A percentile compares a stretch with the other conserved stretches of the same genome.
phyloP scores from a whole-genome alignment of 805 yeast species.

The Isabelozyma rhagii region DNA sequence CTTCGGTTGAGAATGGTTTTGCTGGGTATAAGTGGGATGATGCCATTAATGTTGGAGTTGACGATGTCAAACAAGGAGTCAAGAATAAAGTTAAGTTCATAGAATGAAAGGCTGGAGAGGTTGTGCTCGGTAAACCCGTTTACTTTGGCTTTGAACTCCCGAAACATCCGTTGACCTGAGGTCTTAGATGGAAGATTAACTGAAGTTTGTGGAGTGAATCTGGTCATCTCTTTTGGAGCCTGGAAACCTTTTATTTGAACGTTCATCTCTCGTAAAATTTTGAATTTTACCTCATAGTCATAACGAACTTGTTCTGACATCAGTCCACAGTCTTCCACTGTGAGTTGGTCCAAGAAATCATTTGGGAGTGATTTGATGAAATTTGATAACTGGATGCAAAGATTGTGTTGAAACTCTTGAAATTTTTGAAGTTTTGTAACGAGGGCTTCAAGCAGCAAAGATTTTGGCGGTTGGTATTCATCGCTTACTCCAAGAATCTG shows the following conservation, averaged over 20 bases:
- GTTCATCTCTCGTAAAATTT: neutral
- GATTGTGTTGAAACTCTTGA: conserved; percentile 7
- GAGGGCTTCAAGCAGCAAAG: conserved; percentile 7
- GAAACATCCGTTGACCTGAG: neutral
- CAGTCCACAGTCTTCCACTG: neutral
- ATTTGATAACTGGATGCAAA: neutral
- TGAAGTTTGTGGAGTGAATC: neutral
- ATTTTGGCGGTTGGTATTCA: conserved; percentile 9
- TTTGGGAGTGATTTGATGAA: neutral
- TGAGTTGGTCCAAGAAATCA: neutral
- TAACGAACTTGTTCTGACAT: neutral
- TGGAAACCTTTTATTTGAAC: neutral
- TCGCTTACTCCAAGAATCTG: conserved; percentile 8
- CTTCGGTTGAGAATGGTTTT: conserved; percentile 6
- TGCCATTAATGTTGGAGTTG: conserved; percentile 1
- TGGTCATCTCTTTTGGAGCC: neutral
- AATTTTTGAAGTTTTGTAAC: conserved; percentile 5
- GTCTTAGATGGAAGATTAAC: no score
- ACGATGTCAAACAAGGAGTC: neutral
- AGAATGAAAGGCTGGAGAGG: neutral
- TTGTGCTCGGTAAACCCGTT: neutral
- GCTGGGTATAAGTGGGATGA: conserved; percentile 13
- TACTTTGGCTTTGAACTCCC: neutral
- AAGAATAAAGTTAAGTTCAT: neutral
- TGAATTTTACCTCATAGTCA: neutral